Percentiles rank a stretch among this genome's conserved stretches.
Evolutionary conservation across 2,329 filamentous ascomycete species (phyloP).

Genomic region (Paecilomyces sp.): DNA sequence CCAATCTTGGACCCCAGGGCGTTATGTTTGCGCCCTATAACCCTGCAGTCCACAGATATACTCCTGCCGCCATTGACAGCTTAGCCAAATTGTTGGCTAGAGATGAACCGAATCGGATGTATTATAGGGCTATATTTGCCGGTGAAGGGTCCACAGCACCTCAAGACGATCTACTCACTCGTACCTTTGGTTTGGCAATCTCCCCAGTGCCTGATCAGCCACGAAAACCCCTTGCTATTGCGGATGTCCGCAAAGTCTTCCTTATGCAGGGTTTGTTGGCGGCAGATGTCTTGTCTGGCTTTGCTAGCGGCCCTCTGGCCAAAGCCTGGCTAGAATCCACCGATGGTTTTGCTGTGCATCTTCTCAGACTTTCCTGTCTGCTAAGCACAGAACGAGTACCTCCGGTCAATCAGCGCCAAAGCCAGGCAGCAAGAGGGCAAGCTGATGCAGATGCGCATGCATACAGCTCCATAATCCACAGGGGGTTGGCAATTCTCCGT

Average conservation of each 20-base stretch:
- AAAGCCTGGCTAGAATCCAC: slow-evolving; percentile 74
- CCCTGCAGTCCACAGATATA: slow-evolving; percentile 74
- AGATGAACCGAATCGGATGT: slow-evolving; percentile 84
- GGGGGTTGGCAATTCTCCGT: slow-evolving; percentile 61
- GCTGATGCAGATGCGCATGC: slow-evolving; percentile 36
- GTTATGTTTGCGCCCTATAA: slow-evolving; percentile 77
- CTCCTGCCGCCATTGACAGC: slow-evolving; percentile 82
- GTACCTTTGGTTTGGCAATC: slow-evolving; percentile 79
- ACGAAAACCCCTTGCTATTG: slow-evolving; percentile 55
- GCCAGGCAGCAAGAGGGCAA: slow-evolving; percentile 23
- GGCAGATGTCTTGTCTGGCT: slow-evolving; percentile 75
- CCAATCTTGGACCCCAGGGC: slow-evolving; percentile 48
- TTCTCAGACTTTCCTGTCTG: slow-evolving; percentile 67
- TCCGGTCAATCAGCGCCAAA: slow-evolving; percentile 25
- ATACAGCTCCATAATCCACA: slow-evolving; percentile 52
- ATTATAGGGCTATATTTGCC: slow-evolving; percentile 75
- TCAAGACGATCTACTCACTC: slow-evolving; percentile 74
- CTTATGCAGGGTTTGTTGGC: slow-evolving; percentile 88
- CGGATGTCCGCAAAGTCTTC: slow-evolving; percentile 79
- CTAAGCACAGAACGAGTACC: slow-evolving; percentile 58
- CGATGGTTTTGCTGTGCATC: slow-evolving; percentile 74
- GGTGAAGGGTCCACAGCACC: slow-evolving; percentile 58
- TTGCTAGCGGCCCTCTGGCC: slow-evolving; percentile 68
- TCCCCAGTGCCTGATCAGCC: slow-evolving; percentile 71
- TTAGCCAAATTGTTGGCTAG: slow-evolving; percentile 85